Evolutionary conservation across 805 yeast species (phyloP), one percentile per base, ranked within the genome.

Genomic region (Vanderwaltozyma polyspora): DNA sequence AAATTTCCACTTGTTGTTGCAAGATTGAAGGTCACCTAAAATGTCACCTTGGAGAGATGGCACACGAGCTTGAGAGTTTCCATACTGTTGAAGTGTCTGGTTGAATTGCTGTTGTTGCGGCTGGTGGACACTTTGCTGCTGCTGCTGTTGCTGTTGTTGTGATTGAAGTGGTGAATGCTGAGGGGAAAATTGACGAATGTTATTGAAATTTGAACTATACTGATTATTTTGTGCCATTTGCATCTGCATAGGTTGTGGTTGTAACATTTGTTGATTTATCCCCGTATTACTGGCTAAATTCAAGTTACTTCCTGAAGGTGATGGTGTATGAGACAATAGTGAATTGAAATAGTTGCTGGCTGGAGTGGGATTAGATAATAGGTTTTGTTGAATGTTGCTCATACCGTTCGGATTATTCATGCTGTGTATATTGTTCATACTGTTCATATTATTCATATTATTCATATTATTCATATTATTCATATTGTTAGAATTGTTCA

Each of bases 1-100:
- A n/a, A n/a, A n/a, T n/a, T n/a, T 79, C 80, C 16, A 79, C 84
- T 52, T 79, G 86, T 25, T 67, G 77, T 46, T 79, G 84, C 31
- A 79, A 62, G 79, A 79, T 47, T 69, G 70, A 37, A 79, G 60
- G 48, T 79, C 80, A 31, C 78, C 76, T 43, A 79, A 55, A 16
- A 79, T 71, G 40, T 77, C 73, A 3, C 68, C 48, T 19, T 22
- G 42, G 15, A 37, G 15, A 26, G 28, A 24, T 5, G 19, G 64
- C 50, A 9, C 68, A 52, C 6, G 64, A 47, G 36, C 46, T 52
- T n/a, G 69, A 55, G 19, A 37, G 21, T 7, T 19, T 37, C 41
- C 17, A 36, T 36, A 44, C 16, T 32, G 40, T 10, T 31, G 38
- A 14, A 39, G 44, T 3, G 33, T 43, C 19, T 33, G 50, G 13